Percentiles rank a stretch among this genome's conserved stretches.
These are phyloP conservation scores for Comarum palustre DNA, from an alignment of 306 rosid species.

Conservation along the genomic window DNA sequence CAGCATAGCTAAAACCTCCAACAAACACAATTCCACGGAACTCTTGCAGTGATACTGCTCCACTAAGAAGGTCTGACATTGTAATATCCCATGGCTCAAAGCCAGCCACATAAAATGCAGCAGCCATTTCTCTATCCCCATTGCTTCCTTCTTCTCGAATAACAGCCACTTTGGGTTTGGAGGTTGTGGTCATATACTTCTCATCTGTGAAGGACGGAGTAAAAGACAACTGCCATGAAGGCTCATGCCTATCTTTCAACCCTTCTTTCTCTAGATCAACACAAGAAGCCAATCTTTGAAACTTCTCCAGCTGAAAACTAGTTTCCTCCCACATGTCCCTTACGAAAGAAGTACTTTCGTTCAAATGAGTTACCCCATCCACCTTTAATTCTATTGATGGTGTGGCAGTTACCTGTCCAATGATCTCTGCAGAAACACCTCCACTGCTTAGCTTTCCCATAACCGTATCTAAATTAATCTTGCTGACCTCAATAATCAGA, in stretches of 20 bases:
- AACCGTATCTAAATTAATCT: constrained; percentile 50
- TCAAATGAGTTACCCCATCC: constrained; percentile 54
- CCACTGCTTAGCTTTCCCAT: constrained; percentile 38
- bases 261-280: constrained; percentile 79
- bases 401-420: constrained; percentile 57
- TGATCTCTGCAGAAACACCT: constrained; percentile 51
- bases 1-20: constrained; percentile 94
- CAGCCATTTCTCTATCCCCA: constrained; percentile 93
- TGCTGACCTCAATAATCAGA: constrained; percentile 69
- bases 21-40: constrained; percentile 73
- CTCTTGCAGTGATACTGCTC: constrained; percentile 51
- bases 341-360: constrained; percentile 52
- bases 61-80: constrained; percentile 81
- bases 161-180: constrained; percentile 80
- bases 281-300: constrained; percentile 75
- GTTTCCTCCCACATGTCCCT: constrained; percentile 85
- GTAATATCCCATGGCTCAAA: constrained; percentile 89
- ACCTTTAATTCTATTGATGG: constrained; percentile 58
- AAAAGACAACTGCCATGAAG: constrained; percentile 67
- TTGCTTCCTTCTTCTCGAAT: constrained; percentile 96
- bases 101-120: constrained; percentile 76
- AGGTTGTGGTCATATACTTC: constrained; percentile 44
- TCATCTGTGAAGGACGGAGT: constrained; percentile 64
- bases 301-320: constrained; percentile 71
- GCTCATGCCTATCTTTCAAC: constrained; percentile 62